A percentile compares a stretch with the other conserved stretches of the same genome.
These are phyloP conservation scores for Argentina anserina DNA, from an alignment of 306 rosid species.

Conservation along the genomic window DNA sequence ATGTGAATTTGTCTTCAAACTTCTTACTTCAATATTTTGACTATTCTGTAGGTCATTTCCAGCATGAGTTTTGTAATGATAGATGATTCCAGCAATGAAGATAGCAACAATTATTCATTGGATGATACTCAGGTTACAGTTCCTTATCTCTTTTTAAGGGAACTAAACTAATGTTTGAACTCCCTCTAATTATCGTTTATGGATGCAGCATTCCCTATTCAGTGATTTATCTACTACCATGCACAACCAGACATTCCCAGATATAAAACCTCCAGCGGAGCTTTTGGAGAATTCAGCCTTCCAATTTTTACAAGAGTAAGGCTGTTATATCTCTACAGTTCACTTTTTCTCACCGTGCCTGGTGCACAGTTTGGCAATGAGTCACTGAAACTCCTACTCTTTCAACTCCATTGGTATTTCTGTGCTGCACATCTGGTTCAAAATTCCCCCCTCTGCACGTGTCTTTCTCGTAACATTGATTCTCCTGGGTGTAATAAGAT, in stretches of 20 bases:
- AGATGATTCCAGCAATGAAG: slow-evolving; percentile 44
- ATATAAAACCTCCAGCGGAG: slow-evolving; percentile 59
- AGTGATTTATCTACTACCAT: slow-evolving; percentile 50
- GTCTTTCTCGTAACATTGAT: slow-evolving; percentile 30
- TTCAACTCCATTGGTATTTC: slow-evolving; percentile 18
- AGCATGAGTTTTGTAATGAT: slow-evolving; percentile 75
- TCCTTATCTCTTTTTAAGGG: not conserved
- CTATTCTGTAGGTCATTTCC: slow-evolving; percentile 57
- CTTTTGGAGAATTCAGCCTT: slow-evolving; percentile 61
- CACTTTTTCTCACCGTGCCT: slow-evolving; percentile 9
- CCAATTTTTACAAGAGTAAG: slow-evolving; percentile 80
- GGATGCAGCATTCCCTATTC: slow-evolving; percentile 71
- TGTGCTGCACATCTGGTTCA: slow-evolving; percentile 48
- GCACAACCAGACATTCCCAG: slow-evolving; percentile 43
- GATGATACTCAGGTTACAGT: slow-evolving; percentile 75
- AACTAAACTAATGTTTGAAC: not conserved
- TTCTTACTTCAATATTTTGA: not conserved
- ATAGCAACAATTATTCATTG: slow-evolving; percentile 57
- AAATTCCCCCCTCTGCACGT: not conserved
- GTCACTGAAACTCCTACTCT: slow-evolving; percentile 19
- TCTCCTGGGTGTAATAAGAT: slow-evolving; percentile 33
- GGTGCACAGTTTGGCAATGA: slow-evolving; percentile 23
- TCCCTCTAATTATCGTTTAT: slow-evolving; percentile 24
- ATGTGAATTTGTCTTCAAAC: not conserved
- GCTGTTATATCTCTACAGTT: slow-evolving; percentile 28